Evolutionary conservation across 805 yeast genomes (phyloP).

Genomic region (Ogataea methanolica): DNA sequence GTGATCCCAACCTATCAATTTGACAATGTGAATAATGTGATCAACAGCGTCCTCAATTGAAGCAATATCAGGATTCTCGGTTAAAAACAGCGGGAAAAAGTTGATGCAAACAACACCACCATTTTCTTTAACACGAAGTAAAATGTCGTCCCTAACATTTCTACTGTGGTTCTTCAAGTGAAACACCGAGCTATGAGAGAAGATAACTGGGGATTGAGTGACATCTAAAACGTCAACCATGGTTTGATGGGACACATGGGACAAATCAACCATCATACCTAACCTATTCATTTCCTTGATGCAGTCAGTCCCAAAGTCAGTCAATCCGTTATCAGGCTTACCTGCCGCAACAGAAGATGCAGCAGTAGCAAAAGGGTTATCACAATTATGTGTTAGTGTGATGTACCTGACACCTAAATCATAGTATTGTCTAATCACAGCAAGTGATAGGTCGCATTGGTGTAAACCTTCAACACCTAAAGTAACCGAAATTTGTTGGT

Average conservation of each 20-base stretch:
- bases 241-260: conserved; percentile 45
- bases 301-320: conserved; percentile 37
- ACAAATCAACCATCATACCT: conserved; percentile 49
- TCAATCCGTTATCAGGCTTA: conserved; percentile 40
- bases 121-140: conserved; percentile 33
- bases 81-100: conserved; percentile 39
- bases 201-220: conserved; percentile 43
- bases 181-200: conserved; percentile 45
- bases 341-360: conserved; percentile 43
- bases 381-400: conserved; percentile 49
- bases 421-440: conserved; percentile 41
- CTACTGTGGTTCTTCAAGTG: conserved; percentile 37
- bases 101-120: conserved; percentile 46
- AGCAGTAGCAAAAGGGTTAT: conserved; percentile 51
- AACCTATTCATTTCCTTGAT: conserved; percentile 46
- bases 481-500: conserved; percentile 37
- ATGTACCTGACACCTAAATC: conserved; percentile 47
- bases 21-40: conserved; percentile 39
- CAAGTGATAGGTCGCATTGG: conserved; percentile 43
- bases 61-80: conserved; percentile 17
- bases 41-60: conserved; percentile 45
- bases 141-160: conserved; percentile 46
- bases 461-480: conserved; percentile 51
- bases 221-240: conserved; percentile 40
- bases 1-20: conserved; percentile 46